These are phyloP conservation scores for Alternaria ventricosa DNA, from an alignment of 2,329 filamentous ascomycete genomes.

Conservation along the genomic window DNA sequence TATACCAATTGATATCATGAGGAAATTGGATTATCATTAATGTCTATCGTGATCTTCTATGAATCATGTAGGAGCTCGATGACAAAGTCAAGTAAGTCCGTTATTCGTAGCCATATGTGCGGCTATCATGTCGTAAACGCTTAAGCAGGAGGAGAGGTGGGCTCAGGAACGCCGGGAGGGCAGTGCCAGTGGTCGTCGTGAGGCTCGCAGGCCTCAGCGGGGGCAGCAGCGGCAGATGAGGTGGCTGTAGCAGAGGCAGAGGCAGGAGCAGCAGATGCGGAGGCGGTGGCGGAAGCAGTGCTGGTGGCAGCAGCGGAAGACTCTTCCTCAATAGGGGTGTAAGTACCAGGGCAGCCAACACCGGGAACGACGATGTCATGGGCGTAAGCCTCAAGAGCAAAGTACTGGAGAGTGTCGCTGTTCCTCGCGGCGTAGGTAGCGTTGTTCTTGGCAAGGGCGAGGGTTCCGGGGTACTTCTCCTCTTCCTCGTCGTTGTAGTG, in stretches of 20 bases:
- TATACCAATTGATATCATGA: neutral
- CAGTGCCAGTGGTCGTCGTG: constrained; percentile 37
- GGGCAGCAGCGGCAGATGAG: constrained; percentile 3
- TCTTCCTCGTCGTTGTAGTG: constrained; percentile 67
- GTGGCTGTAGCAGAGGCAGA: constrained; percentile 3
- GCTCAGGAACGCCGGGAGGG: constrained; percentile 33
- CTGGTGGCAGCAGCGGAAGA: constrained; percentile 10
- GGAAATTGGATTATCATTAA: constrained; percentile 16
- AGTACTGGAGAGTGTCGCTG: constrained; percentile 70
- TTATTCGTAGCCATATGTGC: neutral
- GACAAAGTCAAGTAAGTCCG: neutral
- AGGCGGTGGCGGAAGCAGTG: constrained; percentile 4
- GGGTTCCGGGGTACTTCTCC: constrained; percentile 63
- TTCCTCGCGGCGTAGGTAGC: constrained; percentile 61
- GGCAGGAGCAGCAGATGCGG: constrained; percentile 5
- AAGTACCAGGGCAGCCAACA: constrained; percentile 64
- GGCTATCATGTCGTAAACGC: neutral
- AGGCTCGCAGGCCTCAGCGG: constrained; percentile 25
- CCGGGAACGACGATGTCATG: constrained; percentile 70
- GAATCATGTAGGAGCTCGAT: neutral
- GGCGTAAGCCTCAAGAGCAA: constrained; percentile 72
- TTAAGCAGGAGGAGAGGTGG: constrained; percentile 28
- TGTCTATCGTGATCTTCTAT: constrained; percentile 7
- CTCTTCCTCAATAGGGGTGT: constrained; percentile 12
- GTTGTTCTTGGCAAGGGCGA: constrained; percentile 61